Conservation (phyloP, 2,329 filamentous ascomycete species). For the Colletotrichum viniferum region DNA sequence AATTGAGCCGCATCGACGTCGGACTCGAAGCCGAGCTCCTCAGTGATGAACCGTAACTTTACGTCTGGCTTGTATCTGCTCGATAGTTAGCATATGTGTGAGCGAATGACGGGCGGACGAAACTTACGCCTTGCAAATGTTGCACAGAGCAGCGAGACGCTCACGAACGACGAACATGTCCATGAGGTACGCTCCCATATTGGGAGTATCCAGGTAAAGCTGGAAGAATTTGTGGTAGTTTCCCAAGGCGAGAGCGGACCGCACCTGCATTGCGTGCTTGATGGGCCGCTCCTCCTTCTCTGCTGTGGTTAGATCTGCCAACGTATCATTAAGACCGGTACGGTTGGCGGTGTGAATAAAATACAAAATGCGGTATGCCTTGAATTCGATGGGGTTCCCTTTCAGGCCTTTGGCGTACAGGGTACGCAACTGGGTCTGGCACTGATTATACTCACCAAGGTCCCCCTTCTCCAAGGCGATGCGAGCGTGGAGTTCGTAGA, state of each 20-base stretch:
- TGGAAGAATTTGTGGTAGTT: slow-evolving; percentile 99
- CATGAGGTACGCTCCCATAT: slow-evolving; percentile 98
- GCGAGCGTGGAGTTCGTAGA: slow-evolving; percentile 96
- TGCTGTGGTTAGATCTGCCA: slow-evolving; percentile 98
- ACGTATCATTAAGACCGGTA: slow-evolving; percentile 95
- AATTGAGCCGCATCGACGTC: slow-evolving; percentile 92
- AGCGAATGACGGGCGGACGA: not conserved
- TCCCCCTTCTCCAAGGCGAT: slow-evolving; percentile 98
- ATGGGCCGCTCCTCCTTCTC: slow-evolving; percentile 87
- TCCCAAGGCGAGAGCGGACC: slow-evolving; percentile 87
- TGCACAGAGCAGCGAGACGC: slow-evolving; percentile 86
- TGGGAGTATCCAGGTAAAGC: slow-evolving; percentile 90
- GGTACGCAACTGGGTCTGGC: slow-evolving; percentile 94
- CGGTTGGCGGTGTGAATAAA: slow-evolving; percentile 99
- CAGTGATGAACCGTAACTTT: slow-evolving; percentile 87
- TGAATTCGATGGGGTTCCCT: slow-evolving; percentile 93
- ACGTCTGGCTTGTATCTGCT: slow-evolving; percentile 89
- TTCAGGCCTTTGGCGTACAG: slow-evolving; percentile 87
- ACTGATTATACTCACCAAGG: slow-evolving; percentile 99
- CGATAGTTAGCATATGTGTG: slow-evolving; percentile 46
- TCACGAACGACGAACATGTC: slow-evolving; percentile 98
- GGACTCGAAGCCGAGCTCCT: slow-evolving; percentile 94
- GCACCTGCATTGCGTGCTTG: slow-evolving; percentile 89
- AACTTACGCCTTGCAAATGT: slow-evolving; percentile 93
- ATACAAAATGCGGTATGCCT: slow-evolving; percentile 99